Percentiles rank a stretch among this genome's conserved stretches.
Conservation (phyloP, 805 yeast genomes). For the Metschnikowia lochheadii region DNA sequence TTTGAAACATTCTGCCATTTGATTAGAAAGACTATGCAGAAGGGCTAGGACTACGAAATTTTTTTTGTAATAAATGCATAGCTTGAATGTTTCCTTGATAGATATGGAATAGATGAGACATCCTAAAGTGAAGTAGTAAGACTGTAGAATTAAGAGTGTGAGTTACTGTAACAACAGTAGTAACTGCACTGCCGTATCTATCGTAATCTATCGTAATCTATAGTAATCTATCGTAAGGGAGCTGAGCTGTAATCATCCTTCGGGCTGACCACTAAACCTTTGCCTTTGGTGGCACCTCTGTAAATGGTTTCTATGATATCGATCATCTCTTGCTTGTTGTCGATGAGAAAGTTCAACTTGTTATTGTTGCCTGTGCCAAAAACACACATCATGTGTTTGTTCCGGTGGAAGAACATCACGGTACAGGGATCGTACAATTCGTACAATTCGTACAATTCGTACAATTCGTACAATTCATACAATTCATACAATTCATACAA, state of each 20-base stretch:
- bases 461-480: too few relatives aligned
- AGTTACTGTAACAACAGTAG: too few relatives aligned
- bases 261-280: conserved; percentile 87
- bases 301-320: conserved; percentile 87
- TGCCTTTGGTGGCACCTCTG: conserved; percentile 88
- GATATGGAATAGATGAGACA: neutral
- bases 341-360: conserved; percentile 74
- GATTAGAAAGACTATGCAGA: too few relatives aligned
- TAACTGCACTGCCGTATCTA: neutral
- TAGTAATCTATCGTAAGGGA: conserved; percentile 11
- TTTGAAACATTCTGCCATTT: too few relatives aligned
- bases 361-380: conserved; percentile 98
- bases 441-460: too few relatives aligned
- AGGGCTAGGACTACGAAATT: too few relatives aligned
- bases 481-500: too few relatives aligned
- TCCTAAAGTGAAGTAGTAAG: neutral
- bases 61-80: neutral
- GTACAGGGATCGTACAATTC: conserved; percentile 90
- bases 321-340: conserved; percentile 82
- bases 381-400: conserved; percentile 97
- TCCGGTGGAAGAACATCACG: conserved; percentile 88
- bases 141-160: neutral
- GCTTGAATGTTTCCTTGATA: neutral
- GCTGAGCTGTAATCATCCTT: conserved; percentile 53
- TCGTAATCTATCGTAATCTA: too few relatives aligned